Percentiles rank a stretch among this genome's conserved stretches.
phyloP scores from a whole-genome alignment of 2,329 filamentous ascomycete species.

The Stagonosporopsis rhizophila region DNA sequence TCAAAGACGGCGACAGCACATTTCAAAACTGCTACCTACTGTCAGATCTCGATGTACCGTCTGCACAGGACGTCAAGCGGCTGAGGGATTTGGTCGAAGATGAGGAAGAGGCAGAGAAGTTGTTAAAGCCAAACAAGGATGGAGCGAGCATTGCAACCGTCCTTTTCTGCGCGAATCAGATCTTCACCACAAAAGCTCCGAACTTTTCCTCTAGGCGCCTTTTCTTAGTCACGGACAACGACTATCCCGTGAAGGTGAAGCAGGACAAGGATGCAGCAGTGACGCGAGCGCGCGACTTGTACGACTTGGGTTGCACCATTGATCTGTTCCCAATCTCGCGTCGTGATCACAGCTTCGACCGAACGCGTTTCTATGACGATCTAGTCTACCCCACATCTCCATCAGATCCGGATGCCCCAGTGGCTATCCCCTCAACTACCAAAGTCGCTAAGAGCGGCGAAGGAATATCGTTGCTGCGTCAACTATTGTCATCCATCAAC shows the following conservation, averaged over 20 bases:
- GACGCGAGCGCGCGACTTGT: slow-evolving; percentile 90
- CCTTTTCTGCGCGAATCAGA: slow-evolving; percentile 92
- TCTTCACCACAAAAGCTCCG: slow-evolving; percentile 92
- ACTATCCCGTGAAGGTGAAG: slow-evolving; percentile 78
- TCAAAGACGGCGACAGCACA: slow-evolving; percentile 57
- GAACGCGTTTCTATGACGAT: slow-evolving; percentile 91
- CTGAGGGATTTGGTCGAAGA: slow-evolving; percentile 80
- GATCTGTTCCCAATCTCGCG: slow-evolving; percentile 89
- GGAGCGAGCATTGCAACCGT: slow-evolving; percentile 84
- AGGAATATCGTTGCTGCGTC: slow-evolving; percentile 79
- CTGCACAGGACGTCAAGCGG: slow-evolving; percentile 83
- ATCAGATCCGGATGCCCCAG: slow-evolving; percentile 71
- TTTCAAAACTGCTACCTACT: slow-evolving; percentile 95
- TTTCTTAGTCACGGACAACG: slow-evolving; percentile 96
- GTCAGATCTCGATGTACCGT: slow-evolving; percentile 85
- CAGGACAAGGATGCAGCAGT: slow-evolving; percentile 76
- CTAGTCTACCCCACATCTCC: slow-evolving; percentile 81
- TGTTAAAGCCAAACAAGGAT: slow-evolving; percentile 74
- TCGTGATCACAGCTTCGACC: slow-evolving; percentile 75
- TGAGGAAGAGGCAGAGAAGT: slow-evolving; percentile 71
- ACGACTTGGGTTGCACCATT: slow-evolving; percentile 89
- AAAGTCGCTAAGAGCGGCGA: slow-evolving; percentile 73
- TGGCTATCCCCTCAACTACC: slow-evolving; percentile 60
- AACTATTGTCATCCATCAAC: slow-evolving; percentile 85
- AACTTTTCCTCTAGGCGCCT: slow-evolving; percentile 91